Percentiles rank a stretch among this genome's conserved stretches.
phyloP scores from a whole-genome alignment of 2,329 filamentous ascomycete genomes.

The Aureobasidium vineae region DNA sequence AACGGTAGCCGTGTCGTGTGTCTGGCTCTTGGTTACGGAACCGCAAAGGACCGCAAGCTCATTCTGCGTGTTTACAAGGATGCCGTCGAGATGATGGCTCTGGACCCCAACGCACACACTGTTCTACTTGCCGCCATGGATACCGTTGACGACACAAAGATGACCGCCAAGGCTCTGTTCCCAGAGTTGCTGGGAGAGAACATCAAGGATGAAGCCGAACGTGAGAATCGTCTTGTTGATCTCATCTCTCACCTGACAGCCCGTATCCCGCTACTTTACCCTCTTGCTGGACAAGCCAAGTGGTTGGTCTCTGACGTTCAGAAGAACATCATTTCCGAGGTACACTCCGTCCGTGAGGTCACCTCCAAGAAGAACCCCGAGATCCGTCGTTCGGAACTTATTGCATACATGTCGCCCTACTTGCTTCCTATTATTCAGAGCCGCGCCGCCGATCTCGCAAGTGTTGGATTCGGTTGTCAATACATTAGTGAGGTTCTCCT shows the following conservation, averaged over 20 bases:
- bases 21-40: conserved; percentile 77
- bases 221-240: conserved; percentile 58
- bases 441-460: conserved; percentile 65
- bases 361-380: conserved; percentile 93
- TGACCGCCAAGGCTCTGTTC: conserved; percentile 82
- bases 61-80: conserved; percentile 89
- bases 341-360: conserved; percentile 72
- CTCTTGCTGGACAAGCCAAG: conserved; percentile 65
- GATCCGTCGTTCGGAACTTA: conserved; percentile 70
- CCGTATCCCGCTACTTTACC: conserved; percentile 70
- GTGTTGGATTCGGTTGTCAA: conserved; percentile 80
- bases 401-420: conserved; percentile 69
- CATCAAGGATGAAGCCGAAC: conserved; percentile 46
- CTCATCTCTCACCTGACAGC: conserved; percentile 66
- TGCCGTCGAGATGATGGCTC: conserved; percentile 79
- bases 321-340: conserved; percentile 65
- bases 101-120: conserved; percentile 73
- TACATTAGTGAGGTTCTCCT: conserved; percentile 81
- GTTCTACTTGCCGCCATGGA: conserved; percentile 85
- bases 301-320: conserved; percentile 66
- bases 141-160: conserved; percentile 89
- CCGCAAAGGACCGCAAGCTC: conserved; percentile 87
- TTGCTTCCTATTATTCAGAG: conserved; percentile 71
- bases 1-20: conserved; percentile 80
- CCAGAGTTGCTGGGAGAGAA: conserved; percentile 74